Evolutionary conservation across 2,329 filamentous ascomycete genomes (phyloP).

Genomic region (Chaetomium sp.): DNA sequence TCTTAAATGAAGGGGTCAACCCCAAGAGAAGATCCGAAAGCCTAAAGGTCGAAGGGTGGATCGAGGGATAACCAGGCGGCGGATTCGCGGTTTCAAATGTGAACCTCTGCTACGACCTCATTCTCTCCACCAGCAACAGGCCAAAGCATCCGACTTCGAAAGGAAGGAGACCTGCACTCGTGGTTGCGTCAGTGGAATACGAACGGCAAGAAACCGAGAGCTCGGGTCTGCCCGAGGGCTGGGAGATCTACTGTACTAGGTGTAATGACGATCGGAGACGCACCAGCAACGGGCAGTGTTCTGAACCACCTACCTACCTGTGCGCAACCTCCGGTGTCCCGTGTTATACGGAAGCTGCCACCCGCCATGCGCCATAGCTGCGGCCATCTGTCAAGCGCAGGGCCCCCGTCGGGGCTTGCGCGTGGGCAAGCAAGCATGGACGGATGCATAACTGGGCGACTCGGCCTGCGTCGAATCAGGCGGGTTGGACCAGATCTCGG

Average conservation of each 20-base stretch:
- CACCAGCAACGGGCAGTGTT: too few relatives aligned
- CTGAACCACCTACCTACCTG: neutral
- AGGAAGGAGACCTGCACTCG: too few relatives aligned
- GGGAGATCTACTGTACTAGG: neutral
- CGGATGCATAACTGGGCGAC: slow-evolving; percentile 13
- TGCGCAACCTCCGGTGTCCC: slow-evolving; percentile 3
- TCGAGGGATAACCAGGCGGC: too few relatives aligned
- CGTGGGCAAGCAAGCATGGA: neutral
- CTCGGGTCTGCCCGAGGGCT: neutral
- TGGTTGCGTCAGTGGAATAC: too few relatives aligned
- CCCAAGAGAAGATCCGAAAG: too few relatives aligned
- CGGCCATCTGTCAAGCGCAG: neutral
- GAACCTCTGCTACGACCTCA: too few relatives aligned
- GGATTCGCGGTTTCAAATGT: too few relatives aligned
- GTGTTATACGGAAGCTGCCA: slow-evolving; percentile 15
- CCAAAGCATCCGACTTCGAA: too few relatives aligned
- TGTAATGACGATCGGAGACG: neutral
- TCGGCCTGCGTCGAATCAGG: slow-evolving; percentile 12
- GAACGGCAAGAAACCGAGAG: neutral
- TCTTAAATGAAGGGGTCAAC: too few relatives aligned
- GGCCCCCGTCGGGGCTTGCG: too few relatives aligned
- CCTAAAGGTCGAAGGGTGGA: too few relatives aligned
- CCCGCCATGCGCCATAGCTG: neutral
- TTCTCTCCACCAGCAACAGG: too few relatives aligned
- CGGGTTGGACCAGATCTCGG: slow-evolving; percentile 12